Percentiles rank a stretch among this genome's conserved stretches.
These are phyloP conservation scores for Skeletonema costatum DNA, from an alignment of 108 stramenopile species.

Conservation along the genomic window DNA sequence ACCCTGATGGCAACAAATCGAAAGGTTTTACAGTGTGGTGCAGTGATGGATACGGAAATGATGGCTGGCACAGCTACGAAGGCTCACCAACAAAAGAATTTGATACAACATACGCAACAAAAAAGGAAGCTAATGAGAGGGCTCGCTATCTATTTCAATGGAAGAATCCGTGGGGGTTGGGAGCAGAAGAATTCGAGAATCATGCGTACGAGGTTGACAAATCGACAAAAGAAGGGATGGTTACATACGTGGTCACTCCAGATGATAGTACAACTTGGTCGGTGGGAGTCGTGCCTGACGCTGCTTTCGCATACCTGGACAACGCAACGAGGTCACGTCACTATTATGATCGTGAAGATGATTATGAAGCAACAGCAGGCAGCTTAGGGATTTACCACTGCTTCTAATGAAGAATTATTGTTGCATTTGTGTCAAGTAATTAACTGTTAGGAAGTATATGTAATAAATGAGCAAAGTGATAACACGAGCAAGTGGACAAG, in stretches of 20 bases:
- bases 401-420: too few species aligned
- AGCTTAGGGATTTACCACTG: neutral
- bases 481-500: too few species aligned
- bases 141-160: slow-evolving; percentile 30
- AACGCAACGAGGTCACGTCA: slow-evolving; percentile 2
- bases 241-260: neutral
- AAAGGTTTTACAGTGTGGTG: slow-evolving; percentile 30
- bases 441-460: too few species aligned
- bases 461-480: too few species aligned
- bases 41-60: slow-evolving; percentile 34
- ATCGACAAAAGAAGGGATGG: slow-evolving; percentile 13
- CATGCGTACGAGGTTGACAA: neutral
- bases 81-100: slow-evolving; percentile 23
- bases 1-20: slow-evolving; percentile 9
- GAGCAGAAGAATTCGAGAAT: slow-evolving; percentile 12
- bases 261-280: slow-evolving; percentile 22
- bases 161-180: slow-evolving; percentile 26
- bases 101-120: slow-evolving; percentile 27
- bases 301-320: slow-evolving; percentile 12
- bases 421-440: too few species aligned
- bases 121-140: slow-evolving; percentile 21
- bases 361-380: neutral
- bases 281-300: slow-evolving; percentile 10
- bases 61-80: slow-evolving; percentile 29
- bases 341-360: neutral